Conservation (phyloP, 2,329 filamentous ascomycete species). For the Colletotrichum camelliae region DNA sequence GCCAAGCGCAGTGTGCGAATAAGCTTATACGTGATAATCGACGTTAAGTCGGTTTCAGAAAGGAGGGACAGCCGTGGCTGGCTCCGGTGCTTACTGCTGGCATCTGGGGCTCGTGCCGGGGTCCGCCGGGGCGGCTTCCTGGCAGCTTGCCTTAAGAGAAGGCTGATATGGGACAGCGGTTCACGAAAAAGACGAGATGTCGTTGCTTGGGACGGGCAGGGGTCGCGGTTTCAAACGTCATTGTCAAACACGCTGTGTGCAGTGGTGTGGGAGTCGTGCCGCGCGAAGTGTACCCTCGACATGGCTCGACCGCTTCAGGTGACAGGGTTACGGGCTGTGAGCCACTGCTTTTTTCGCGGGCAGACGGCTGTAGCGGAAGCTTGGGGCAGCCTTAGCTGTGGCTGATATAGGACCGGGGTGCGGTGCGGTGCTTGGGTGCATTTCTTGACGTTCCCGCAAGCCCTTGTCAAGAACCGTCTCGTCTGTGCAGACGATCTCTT, state of each 20-base stretch:
- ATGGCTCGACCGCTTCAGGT: not conserved
- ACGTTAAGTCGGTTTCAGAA: conserved; percentile 20
- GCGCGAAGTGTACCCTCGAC: conserved; percentile 11
- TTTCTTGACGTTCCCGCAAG: conserved; percentile 13
- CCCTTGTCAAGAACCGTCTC: conserved; percentile 4
- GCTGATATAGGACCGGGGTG: conserved; percentile 18
- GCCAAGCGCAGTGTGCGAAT: conserved; percentile 13
- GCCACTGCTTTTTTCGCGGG: not conserved
- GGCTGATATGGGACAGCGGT: conserved; percentile 12
- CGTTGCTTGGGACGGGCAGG: conserved; percentile 4
- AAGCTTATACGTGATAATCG: conserved; percentile 21
- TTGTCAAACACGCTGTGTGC: conserved; percentile 22
- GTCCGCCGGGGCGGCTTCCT: not conserved
- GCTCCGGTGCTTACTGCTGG: not conserved
- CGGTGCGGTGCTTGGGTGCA: not conserved
- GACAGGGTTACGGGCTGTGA: conserved; percentile 10
- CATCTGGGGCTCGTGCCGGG: not conserved
- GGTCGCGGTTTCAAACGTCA: conserved; percentile 22
- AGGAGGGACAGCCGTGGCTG: conserved; percentile 5
- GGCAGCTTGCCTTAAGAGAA: not conserved
- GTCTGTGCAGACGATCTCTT: conserved; percentile 21
- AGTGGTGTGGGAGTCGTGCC: conserved; percentile 21
- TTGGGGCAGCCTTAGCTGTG: conserved; percentile 11
- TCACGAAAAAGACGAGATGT: conserved; percentile 13
- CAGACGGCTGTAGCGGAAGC: conserved; percentile 16